Evolutionary conservation across 257 asterid genomes (phyloP).

Genomic region (Scutellaria minor): DNA sequence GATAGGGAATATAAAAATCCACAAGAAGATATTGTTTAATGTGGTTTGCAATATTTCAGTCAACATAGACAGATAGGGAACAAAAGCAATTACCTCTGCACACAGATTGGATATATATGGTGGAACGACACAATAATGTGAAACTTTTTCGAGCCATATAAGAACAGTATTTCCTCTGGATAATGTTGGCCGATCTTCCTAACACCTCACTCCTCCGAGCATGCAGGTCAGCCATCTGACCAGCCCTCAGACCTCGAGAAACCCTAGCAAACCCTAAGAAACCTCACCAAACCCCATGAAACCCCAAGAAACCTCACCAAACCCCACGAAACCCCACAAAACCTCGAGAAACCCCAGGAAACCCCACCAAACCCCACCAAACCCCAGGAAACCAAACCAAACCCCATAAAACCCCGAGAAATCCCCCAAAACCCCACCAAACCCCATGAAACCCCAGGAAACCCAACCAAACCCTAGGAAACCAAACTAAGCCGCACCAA

Average conservation of each 20-base stretch:
- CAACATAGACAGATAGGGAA: constrained; percentile 8
- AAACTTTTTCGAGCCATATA: constrained; percentile 74
- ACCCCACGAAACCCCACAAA: too few species aligned
- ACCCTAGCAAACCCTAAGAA: too few species aligned
- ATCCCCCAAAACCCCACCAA: too few species aligned
- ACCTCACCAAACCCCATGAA: too few species aligned
- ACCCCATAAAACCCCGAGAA: too few species aligned
- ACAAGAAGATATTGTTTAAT: constrained; percentile 15
- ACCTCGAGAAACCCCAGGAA: too few species aligned
- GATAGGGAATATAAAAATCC: constrained; percentile 35
- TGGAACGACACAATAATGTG: constrained; percentile 67
- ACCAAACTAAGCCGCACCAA: too few species aligned
- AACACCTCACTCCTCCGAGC: constrained; percentile 91
- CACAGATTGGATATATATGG: constrained; percentile 72
- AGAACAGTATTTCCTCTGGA: constrained; percentile 94
- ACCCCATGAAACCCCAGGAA: too few species aligned
- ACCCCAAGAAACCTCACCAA: too few species aligned
- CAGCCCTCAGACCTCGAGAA: constrained; percentile 95
- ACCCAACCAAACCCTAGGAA: too few species aligned
- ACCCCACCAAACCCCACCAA: too few species aligned
- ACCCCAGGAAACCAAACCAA: too few species aligned
- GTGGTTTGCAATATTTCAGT: constrained; percentile 10
- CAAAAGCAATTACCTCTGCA: constrained; percentile 77
- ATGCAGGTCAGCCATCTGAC: constrained; percentile 99
- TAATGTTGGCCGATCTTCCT: constrained; percentile 95